phyloP scores from a whole-genome alignment of 257 asterid genomes.

The Solanum lignicaule region DNA sequence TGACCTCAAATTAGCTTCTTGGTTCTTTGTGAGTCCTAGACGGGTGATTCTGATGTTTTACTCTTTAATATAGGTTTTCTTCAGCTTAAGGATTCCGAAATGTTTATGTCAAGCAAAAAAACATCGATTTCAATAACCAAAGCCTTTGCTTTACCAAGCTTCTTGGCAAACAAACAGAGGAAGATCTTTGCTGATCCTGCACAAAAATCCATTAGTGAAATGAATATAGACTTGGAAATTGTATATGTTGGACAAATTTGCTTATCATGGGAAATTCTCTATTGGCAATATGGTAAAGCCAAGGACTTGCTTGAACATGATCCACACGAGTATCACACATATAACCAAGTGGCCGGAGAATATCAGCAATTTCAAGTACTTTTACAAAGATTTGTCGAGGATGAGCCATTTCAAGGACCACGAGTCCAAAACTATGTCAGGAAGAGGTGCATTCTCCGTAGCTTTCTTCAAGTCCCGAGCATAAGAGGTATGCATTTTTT shows the following conservation, averaged over 20 bases:
- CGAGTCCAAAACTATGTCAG: conserved; percentile 47
- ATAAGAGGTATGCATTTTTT: conserved; percentile 38
- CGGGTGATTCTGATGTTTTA: background rate
- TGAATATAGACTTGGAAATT: conserved; percentile 51
- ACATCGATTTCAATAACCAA: conserved; percentile 11
- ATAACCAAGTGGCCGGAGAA: conserved; percentile 56
- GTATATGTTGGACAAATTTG: conserved; percentile 72
- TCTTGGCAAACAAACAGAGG: conserved; percentile 32
- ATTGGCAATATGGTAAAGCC: conserved; percentile 48
- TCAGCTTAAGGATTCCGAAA: conserved; percentile 56
- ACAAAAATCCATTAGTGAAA: conserved; percentile 36
- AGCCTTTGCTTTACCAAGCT: conserved; percentile 22
- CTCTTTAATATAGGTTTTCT: conserved; percentile 41
- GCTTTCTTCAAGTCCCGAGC: conserved; percentile 66
- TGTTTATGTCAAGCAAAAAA: conserved; percentile 25
- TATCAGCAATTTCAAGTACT: conserved; percentile 77
- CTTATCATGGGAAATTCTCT: conserved; percentile 69
- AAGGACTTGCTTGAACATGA: conserved; percentile 36
- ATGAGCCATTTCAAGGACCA: conserved; percentile 57
- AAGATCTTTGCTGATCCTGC: conserved; percentile 59
- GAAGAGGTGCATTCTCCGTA: conserved; percentile 41
- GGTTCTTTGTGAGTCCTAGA: background rate
- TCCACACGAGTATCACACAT: conserved; percentile 25
- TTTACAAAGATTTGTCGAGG: conserved; percentile 66
- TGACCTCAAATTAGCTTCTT: background rate